Percentiles rank a stretch among this genome's conserved stretches.
Evolutionary conservation across 2,329 filamentous ascomycete species (phyloP).

Genomic region (Beauveria australis): DNA sequence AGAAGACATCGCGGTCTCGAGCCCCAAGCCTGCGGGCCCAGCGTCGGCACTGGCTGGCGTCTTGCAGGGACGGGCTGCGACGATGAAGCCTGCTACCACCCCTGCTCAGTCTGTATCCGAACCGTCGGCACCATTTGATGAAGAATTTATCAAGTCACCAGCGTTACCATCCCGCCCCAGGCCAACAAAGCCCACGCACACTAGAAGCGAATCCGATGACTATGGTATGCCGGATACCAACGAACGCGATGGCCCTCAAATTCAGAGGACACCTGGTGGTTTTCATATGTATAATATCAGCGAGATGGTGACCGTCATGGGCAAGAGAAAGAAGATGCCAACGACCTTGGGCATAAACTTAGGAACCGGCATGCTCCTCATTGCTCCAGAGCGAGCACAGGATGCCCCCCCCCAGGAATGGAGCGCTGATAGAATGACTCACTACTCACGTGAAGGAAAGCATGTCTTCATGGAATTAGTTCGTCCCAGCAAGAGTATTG

Average conservation of each 20-base stretch:
- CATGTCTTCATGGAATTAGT: conserved; percentile 95
- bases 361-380: conserved; percentile 78
- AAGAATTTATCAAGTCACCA: conserved; percentile 26
- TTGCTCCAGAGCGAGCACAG: conserved; percentile 74
- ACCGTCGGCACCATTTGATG: conserved; percentile 16
- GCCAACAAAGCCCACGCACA: conserved; percentile 13
- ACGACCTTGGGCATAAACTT: conserved; percentile 94
- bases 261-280: conserved; percentile 58
- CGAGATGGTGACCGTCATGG: conserved; percentile 95
- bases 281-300: conserved; percentile 96
- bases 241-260: conserved; percentile 30
- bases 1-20: conserved; percentile 15
- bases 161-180: conserved; percentile 30
- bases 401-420: conserved; percentile 87
- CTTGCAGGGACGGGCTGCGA: conserved; percentile 38
- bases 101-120: background rate
- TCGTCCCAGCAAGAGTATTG: conserved; percentile 84
- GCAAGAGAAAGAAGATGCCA: conserved; percentile 96
- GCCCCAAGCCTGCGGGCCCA: conserved; percentile 31
- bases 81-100: background rate
- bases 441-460: conserved; percentile 96
- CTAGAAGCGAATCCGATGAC: conserved; percentile 17
- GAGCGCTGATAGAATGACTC: conserved; percentile 90
- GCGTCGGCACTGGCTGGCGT: conserved; percentile 49
- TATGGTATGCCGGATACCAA: conserved; percentile 29